phyloP scores from a whole-genome alignment of 106 monocot genomes.

The Cymbidium sinense region DNA sequence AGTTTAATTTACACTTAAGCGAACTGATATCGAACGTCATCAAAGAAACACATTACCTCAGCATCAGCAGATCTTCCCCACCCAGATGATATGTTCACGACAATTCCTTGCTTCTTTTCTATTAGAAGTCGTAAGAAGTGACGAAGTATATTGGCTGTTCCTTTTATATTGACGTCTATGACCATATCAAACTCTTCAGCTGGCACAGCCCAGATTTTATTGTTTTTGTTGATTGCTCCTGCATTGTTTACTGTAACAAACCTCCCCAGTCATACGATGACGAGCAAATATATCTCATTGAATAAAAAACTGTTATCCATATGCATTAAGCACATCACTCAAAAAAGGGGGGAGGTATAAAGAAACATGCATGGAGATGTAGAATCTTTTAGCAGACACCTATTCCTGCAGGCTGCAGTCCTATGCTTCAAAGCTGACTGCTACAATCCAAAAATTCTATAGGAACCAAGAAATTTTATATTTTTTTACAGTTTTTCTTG shows the following conservation, averaged over 20 bases:
- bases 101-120: slow-evolving; percentile 69
- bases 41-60: slow-evolving; percentile 34
- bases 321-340: neutral
- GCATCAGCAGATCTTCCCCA: slow-evolving; percentile 94
- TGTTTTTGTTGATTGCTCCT: slow-evolving; percentile 89
- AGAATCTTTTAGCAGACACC: no score
- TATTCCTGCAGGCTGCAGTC: no score
- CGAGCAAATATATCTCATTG: neutral
- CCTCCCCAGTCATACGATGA: neutral
- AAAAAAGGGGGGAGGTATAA: no score
- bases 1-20: neutral
- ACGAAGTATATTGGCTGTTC: slow-evolving; percentile 72
- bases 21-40: neutral
- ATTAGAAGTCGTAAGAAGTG: slow-evolving; percentile 89
- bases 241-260: slow-evolving; percentile 82
- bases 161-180: slow-evolving; percentile 89
- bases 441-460: no score
- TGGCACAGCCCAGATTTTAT: slow-evolving; percentile 84
- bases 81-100: slow-evolving; percentile 85
- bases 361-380: no score
- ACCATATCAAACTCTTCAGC: slow-evolving; percentile 95
- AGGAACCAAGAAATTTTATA: no score
- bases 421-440: no score
- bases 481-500: no score
- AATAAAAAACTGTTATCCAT: neutral